Evolutionary conservation across 768 basidiomycete species (phyloP), one percentile per base, ranked within the genome.

Genomic region (Mycena chlorophos): DNA sequence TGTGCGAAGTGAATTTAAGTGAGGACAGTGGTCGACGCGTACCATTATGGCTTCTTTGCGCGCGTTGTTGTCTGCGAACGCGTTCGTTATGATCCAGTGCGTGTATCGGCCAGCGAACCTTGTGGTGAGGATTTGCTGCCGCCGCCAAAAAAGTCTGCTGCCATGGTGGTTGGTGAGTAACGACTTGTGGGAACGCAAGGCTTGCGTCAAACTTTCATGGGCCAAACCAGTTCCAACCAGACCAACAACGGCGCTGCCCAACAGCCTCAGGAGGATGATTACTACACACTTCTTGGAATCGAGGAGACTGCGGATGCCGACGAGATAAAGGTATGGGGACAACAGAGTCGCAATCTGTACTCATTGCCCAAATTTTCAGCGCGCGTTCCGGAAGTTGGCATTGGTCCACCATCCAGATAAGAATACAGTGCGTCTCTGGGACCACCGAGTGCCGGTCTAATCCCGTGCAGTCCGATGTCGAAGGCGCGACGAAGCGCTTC

Each of bases 391-490:
- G 55, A 85, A 81, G 65, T 80, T 94, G 14, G 94, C 94, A 8
- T 80, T 96, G 37, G 75, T 91, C 34, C 86, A 91, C 71, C 89
- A 94, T 67, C 91, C 91, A 2, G 91, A 94, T 68, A 91, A 98
- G 73, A 98, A 98, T 65, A 73, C 75, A 49, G 62, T 60, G 51
- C 13, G 31, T 8, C 27, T n/a, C 22, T 22, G 13, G n/a, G 51
- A 52, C 46, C 76, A 80, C 12, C 2, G 3, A 37, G 37, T 25
- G n/a, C 2, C 0, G 10, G 22, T 43, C 53, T 12, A 60, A 25
- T 19, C 26, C n/a, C 19, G 20, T 17, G 5, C 26, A 57, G 43
- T 78, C 86, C 58, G 86, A 96, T 64, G 69, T 89, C 3, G 92
- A 96, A 60, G 91, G 84, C 31, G 86, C 97, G 0, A 98, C 94